A percentile compares a stretch with the other conserved stretches of the same genome.
phyloP scores from a whole-genome alignment of 1,139 yeast genomes.

The Pichiaceae sp. region DNA sequence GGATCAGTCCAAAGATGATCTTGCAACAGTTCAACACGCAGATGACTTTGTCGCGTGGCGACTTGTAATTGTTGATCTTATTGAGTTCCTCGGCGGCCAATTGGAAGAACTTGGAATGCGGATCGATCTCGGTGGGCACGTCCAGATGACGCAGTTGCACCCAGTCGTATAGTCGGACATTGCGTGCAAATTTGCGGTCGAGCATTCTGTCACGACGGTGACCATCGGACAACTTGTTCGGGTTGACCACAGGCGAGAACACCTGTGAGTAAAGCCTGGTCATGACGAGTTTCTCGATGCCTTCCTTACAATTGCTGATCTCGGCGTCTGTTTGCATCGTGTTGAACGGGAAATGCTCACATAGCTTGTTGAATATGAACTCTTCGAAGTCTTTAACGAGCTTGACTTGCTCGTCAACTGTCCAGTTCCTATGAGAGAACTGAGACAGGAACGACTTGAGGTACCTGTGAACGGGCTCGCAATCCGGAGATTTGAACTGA shows the following conservation, averaged over 20 bases:
- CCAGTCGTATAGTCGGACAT: conserved; percentile 65
- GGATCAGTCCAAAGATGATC: conserved; percentile 78
- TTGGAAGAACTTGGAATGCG: conserved; percentile 51
- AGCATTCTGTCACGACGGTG: conserved; percentile 55
- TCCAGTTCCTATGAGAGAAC: conserved; percentile 66
- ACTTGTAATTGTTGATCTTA: conserved; percentile 75
- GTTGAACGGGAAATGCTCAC: conserved; percentile 64
- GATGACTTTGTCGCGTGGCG: conserved; percentile 91
- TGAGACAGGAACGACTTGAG: conserved; percentile 73
- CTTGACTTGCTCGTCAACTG: conserved; percentile 69
- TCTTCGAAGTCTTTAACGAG: conserved; percentile 64
- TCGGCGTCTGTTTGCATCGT: conserved; percentile 46
- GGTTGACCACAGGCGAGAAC: conserved; percentile 68
- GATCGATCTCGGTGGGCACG: conserved; percentile 43
- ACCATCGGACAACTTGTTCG: conserved; percentile 34
- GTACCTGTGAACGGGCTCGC: conserved; percentile 86
- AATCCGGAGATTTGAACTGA: conserved; percentile 63
- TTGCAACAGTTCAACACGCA: conserved; percentile 89
- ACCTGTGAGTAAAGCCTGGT: conserved; percentile 72
- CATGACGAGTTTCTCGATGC: conserved; percentile 88
- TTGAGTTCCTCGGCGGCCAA: conserved; percentile 66
- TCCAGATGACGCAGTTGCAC: conserved; percentile 76
- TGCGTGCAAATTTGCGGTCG: conserved; percentile 49
- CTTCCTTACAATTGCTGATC: conserved; percentile 74
- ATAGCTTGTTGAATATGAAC: conserved; percentile 63